phyloP scores from a whole-genome alignment of 805 yeast species.

The Metschnikowia corniflorae region DNA sequence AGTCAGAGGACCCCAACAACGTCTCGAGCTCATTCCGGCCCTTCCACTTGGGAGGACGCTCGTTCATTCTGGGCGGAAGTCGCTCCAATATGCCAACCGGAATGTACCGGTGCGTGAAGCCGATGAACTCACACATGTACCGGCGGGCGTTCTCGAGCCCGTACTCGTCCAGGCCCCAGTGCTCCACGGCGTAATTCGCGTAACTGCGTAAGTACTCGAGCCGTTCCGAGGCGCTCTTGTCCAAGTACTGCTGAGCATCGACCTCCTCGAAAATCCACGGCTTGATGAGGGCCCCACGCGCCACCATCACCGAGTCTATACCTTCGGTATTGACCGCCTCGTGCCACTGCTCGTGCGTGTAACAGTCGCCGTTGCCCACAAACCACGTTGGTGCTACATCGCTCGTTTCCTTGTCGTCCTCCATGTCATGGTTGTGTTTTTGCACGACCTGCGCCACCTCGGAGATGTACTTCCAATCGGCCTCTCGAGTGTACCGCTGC shows the following conservation, averaged over 20 bases:
- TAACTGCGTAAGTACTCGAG: conserved; percentile 68
- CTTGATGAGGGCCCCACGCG: conserved; percentile 94
- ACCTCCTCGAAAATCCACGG: conserved; percentile 99
- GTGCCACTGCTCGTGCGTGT: conserved; percentile 85
- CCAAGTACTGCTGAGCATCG: conserved; percentile 83
- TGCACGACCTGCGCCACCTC: conserved; percentile 69
- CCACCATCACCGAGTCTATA: conserved; percentile 94
- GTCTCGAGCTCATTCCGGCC: conserved; percentile 95
- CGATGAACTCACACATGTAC: conserved; percentile 88
- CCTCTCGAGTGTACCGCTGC: conserved; percentile 86
- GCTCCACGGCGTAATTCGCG: conserved; percentile 80
- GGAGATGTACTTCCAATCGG: conserved; percentile 88
- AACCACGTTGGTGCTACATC: conserved; percentile 70
- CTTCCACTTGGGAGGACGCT: conserved; percentile 89
- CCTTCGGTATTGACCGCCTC: conserved; percentile 59
- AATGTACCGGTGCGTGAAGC: conserved; percentile 90
- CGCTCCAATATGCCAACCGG: conserved; percentile 92
- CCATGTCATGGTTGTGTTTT: conserved; percentile 50
- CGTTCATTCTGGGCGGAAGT: conserved; percentile 84
- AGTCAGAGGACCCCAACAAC: conserved; percentile 77
- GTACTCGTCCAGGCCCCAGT: conserved; percentile 97
- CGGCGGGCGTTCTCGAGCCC: conserved; percentile 88
- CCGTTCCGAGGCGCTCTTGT: conserved; percentile 87
- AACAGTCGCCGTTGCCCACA: conserved; percentile 94
- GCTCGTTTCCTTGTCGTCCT: conserved; percentile 55